Evolutionary conservation across 75 land plant species (phyloP).

Genomic region (Selaginella moellendorffii): DNA sequence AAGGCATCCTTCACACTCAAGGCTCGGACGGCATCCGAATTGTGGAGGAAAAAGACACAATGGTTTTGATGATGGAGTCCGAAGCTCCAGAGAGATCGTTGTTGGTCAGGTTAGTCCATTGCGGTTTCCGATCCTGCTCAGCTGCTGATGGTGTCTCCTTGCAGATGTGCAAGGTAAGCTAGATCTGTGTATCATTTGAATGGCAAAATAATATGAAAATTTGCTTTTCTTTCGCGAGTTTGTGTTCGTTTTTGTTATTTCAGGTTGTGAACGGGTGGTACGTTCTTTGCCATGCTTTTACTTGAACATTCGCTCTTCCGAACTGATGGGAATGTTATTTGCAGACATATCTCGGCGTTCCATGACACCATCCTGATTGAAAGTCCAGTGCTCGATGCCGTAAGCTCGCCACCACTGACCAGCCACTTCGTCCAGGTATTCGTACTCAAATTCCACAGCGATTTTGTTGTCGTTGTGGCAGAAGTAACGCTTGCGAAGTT

Average conservation of each 20-base stretch:
- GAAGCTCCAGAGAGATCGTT: background rate
- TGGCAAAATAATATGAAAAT: background rate
- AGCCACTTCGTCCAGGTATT: slow-evolving; percentile 16
- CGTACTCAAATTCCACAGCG: slow-evolving; percentile 29
- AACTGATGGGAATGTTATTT: slow-evolving; percentile 21
- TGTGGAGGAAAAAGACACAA: too few relatives aligned
- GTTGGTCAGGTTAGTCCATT: background rate
- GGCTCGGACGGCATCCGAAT: too few relatives aligned
- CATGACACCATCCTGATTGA: slow-evolving; percentile 23
- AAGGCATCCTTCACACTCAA: too few relatives aligned
- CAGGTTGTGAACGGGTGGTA: background rate
- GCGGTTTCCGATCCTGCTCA: background rate
- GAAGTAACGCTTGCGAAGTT: slow-evolving; percentile 21
- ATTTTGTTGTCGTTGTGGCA: slow-evolving; percentile 23
- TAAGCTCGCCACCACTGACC: slow-evolving; percentile 21
- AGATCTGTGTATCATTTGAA: background rate
- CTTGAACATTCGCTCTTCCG: background rate
- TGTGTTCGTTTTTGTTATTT: too few relatives aligned
- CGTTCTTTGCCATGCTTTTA: too few relatives aligned
- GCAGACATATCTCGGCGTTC: slow-evolving; percentile 30
- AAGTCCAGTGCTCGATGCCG: slow-evolving; percentile 30
- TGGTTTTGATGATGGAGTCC: too few relatives aligned
- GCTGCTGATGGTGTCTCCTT: background rate
- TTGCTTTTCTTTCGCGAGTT: background rate
- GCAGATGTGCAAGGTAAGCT: background rate